Percentiles rank a stretch among this genome's conserved stretches.
phyloP scores from a whole-genome alignment of 129 eudicot species.

The Smallanthus sonchifolius region DNA sequence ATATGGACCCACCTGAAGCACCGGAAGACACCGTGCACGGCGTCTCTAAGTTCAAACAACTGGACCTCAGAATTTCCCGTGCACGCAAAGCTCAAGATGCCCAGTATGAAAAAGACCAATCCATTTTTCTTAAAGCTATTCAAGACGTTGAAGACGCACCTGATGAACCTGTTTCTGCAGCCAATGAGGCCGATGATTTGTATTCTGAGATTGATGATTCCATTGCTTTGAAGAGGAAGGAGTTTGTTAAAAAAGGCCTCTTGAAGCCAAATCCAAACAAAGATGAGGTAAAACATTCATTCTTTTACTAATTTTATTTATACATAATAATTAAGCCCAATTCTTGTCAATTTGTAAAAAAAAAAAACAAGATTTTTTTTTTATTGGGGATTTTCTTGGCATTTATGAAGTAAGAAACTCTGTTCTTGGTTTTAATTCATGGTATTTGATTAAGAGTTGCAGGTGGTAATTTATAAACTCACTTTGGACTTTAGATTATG shows the following conservation, averaged over 20 bases:
- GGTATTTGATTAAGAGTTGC: neutral
- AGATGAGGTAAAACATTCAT: conserved; percentile 9
- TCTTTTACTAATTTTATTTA: neutral
- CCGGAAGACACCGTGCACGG: conserved; percentile 92
- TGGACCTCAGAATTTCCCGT: conserved; percentile 67
- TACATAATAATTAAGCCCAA: neutral
- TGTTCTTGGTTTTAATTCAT: conserved; percentile 13
- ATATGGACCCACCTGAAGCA: conserved; percentile 92
- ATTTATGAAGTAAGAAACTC: neutral
- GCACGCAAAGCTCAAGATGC: conserved; percentile 73
- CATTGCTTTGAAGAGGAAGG: conserved; percentile 76
- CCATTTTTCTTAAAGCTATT: conserved; percentile 69
- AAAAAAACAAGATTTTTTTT: too few relatives aligned
- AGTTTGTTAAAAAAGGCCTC: conserved; percentile 79
- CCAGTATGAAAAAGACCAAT: conserved; percentile 50
- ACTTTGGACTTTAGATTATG: neutral
- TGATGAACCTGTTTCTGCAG: conserved; percentile 33
- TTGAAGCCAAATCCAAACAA: conserved; percentile 67
- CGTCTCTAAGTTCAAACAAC: conserved; percentile 76
- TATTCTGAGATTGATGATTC: conserved; percentile 86
- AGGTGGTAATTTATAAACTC: neutral
- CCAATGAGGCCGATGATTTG: conserved; percentile 54
- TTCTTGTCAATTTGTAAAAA: neutral
- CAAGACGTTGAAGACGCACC: conserved; percentile 66
- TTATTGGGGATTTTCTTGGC: neutral